These are phyloP conservation scores for Pythium apleroticum DNA, from an alignment of 352 stramenopile species.

Conservation along the genomic window DNA sequence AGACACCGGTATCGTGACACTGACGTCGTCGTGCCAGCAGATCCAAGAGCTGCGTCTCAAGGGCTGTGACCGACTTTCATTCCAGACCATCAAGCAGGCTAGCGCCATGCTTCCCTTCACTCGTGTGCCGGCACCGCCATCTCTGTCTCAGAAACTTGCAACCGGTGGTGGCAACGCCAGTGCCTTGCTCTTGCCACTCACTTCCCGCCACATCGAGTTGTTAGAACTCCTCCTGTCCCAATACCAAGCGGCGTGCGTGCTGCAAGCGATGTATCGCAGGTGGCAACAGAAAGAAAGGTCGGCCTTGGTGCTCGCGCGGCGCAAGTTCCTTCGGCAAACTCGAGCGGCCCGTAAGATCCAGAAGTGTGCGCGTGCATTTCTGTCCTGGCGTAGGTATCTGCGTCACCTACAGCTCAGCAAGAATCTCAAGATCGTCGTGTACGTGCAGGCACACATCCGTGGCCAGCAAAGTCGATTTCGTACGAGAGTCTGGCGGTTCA, in stretches of 20 bases:
- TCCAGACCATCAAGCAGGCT: constrained; percentile 36
- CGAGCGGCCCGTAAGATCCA: constrained; percentile 61
- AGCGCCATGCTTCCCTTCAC: constrained; percentile 47
- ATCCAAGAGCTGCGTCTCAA: constrained; percentile 60
- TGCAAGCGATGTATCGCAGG: constrained; percentile 47
- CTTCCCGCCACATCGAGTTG: constrained; percentile 37
- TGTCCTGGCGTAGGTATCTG: constrained; percentile 50
- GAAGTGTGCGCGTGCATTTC: constrained; percentile 38
- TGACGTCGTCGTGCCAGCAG: constrained; percentile 41
- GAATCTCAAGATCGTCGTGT: constrained; percentile 38
- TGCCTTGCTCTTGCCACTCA: constrained; percentile 33
- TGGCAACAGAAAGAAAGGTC: constrained; percentile 47
- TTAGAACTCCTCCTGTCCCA: constrained; percentile 32
- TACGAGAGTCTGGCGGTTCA: constrained; percentile 32
- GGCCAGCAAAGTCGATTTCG: constrained; percentile 38
- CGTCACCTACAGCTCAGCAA: constrained; percentile 40
- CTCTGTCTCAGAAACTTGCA: constrained; percentile 43
- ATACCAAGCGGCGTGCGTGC: constrained; percentile 37
- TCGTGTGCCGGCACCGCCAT: constrained; percentile 25
- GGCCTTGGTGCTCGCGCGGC: constrained; percentile 38
- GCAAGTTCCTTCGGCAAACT: constrained; percentile 36
- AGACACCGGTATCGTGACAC: constrained; percentile 38
- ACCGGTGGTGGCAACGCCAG: constrained; percentile 35
- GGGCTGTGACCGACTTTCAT: constrained; percentile 61
- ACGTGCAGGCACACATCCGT: constrained; percentile 45